A percentile compares a stretch with the other conserved stretches of the same genome.
Conservation (phyloP, 2,329 filamentous ascomycete species). For the Paraconiothyrium brasiliense region DNA sequence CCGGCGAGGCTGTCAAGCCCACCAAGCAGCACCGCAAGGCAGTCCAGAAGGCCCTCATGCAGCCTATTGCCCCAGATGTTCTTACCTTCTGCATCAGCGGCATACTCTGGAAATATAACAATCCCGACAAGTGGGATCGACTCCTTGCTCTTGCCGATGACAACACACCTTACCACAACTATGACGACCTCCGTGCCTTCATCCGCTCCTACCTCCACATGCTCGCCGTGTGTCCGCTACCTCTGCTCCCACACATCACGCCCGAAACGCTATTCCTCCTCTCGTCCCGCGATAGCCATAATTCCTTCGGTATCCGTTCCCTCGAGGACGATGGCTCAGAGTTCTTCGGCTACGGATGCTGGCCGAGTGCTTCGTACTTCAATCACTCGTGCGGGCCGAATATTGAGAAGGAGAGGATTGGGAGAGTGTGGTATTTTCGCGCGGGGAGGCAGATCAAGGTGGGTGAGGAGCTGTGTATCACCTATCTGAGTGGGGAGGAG, state of each 20-base stretch:
- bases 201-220: conserved; percentile 56
- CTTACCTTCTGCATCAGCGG: conserved; percentile 56
- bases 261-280: conserved; percentile 46
- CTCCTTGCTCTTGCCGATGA: conserved; percentile 53
- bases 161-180: conserved; percentile 52
- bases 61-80: conserved; percentile 47
- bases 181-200: conserved; percentile 51
- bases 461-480: conserved; percentile 59
- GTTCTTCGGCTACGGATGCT: conserved; percentile 60
- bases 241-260: conserved; percentile 47
- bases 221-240: conserved; percentile 49
- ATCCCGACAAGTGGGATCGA: conserved; percentile 41
- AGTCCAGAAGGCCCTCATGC: conserved; percentile 40
- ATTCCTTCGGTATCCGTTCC: conserved; percentile 58
- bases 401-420: conserved; percentile 53
- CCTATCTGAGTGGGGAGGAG: conserved; percentile 60
- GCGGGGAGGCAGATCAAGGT: conserved; percentile 44
- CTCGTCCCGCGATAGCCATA: conserved; percentile 55
- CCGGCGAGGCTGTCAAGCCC: conserved; percentile 19
- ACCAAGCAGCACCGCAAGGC: conserved; percentile 48
- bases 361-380: conserved; percentile 59
- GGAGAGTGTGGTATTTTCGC: conserved; percentile 54
- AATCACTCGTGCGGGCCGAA: conserved; percentile 60
- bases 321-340: conserved; percentile 57
- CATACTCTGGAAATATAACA: conserved; percentile 43